phyloP scores from a whole-genome alignment of 2,329 filamentous ascomycete species.

The Penicillium sp. region DNA sequence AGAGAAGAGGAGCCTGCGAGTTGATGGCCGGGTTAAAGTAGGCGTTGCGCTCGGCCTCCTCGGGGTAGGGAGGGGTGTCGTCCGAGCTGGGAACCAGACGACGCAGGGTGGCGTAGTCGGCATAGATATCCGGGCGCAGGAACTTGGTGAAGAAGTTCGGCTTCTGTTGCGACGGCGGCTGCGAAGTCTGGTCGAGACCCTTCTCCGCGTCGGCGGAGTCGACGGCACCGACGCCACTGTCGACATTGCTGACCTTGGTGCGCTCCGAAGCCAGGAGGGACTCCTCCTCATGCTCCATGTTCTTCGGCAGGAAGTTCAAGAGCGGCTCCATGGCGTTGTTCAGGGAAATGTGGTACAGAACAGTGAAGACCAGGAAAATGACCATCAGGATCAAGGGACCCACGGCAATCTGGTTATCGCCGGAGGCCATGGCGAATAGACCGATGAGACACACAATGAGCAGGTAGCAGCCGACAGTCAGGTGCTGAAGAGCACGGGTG shows the following conservation, averaged over 20 bases:
- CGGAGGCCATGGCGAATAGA: constrained; percentile 72
- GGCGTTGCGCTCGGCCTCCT: constrained; percentile 67
- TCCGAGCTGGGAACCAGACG: constrained; percentile 67
- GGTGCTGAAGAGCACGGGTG: constrained; percentile 82
- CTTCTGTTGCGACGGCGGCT: constrained; percentile 35
- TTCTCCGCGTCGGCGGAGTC: constrained; percentile 41
- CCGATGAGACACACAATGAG: constrained; percentile 82
- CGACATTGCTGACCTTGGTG: constrained; percentile 33
- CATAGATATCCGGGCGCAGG: constrained; percentile 76
- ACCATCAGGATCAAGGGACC: constrained; percentile 78
- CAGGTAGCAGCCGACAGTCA: constrained; percentile 82
- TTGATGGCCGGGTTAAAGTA: constrained; percentile 75
- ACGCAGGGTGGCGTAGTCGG: constrained; percentile 72
- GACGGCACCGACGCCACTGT: constrained; percentile 35
- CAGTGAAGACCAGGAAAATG: constrained; percentile 73
- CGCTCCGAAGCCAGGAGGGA: constrained; percentile 45
- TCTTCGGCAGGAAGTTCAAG: constrained; percentile 77
- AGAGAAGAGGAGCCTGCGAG: constrained; percentile 69
- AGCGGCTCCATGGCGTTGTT: constrained; percentile 76
- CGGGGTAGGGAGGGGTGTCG: constrained; percentile 63
- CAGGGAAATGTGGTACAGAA: constrained; percentile 74
- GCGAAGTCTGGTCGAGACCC: constrained; percentile 29
- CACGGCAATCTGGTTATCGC: constrained; percentile 64
- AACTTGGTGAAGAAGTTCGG: constrained; percentile 55
- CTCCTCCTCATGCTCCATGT: constrained; percentile 64